These are phyloP conservation scores for Hericium alpestre DNA, from an alignment of 768 basidiomycete genomes.

Conservation along the genomic window DNA sequence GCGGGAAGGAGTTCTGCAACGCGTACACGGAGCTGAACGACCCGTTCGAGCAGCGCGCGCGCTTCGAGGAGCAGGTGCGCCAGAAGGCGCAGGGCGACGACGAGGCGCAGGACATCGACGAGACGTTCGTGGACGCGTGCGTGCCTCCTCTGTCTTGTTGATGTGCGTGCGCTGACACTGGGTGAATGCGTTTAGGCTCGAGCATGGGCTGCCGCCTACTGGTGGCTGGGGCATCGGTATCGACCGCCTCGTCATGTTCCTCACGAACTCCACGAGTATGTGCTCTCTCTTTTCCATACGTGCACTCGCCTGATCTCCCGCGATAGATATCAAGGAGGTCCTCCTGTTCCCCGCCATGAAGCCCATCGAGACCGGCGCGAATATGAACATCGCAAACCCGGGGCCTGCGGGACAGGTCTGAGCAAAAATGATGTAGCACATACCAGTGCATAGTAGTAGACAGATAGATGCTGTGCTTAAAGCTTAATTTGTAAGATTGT, in stretches of 20 bases:
- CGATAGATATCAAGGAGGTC: conserved; percentile 89
- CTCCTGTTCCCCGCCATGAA: conserved; percentile 96
- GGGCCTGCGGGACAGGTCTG: conserved; percentile 23
- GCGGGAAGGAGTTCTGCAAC: conserved; percentile 96
- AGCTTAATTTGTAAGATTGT: too few relatives aligned
- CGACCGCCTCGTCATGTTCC: conserved; percentile 96
- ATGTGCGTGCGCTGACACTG: background rate
- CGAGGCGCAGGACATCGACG: conserved; percentile 94
- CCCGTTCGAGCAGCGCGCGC: conserved; percentile 88
- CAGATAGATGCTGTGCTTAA: background rate
- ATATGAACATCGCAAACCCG: conserved; percentile 21
- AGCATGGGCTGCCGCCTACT: conserved; percentile 94
- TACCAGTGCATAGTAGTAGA: background rate
- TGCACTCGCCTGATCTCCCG: background rate
- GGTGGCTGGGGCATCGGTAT: conserved; percentile 97
- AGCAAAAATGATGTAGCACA: background rate
- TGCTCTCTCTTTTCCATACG: background rate
- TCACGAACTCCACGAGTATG: conserved; percentile 90
- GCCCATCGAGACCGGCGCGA: conserved; percentile 48
- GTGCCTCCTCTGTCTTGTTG: conserved; percentile 19
- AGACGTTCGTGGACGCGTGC: conserved; percentile 90
- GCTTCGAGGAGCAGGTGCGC: conserved; percentile 87
- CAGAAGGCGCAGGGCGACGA: conserved; percentile 98
- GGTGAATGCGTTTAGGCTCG: conserved; percentile 45
- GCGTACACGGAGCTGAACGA: conserved; percentile 99